phyloP scores from a whole-genome alignment of 345 rosid genomes.

The Toxicodendron radicans region DNA sequence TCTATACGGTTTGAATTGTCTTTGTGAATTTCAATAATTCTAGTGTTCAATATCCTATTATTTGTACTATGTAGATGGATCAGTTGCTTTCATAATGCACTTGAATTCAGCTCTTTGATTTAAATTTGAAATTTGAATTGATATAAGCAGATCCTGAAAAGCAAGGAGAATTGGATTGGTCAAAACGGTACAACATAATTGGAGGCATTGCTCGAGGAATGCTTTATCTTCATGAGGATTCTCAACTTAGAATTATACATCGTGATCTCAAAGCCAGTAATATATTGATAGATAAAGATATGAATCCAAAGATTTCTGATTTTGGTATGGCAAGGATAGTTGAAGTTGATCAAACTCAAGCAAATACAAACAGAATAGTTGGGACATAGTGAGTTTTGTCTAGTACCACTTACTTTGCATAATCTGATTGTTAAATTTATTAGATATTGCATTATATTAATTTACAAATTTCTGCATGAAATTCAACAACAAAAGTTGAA shows the following conservation, averaged over 20 bases:
- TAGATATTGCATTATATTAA: too few species aligned
- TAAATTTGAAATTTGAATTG: background rate
- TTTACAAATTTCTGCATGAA: background rate
- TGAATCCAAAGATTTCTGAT: conserved; percentile 24
- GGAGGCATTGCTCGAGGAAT: conserved; percentile 54
- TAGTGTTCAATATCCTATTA: background rate
- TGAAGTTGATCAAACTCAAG: conserved; percentile 39
- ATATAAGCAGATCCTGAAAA: conserved; percentile 32
- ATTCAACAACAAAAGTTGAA: background rate
- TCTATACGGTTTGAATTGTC: conserved; percentile 30
- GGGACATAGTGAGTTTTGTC: background rate
- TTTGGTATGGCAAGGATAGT: conserved; percentile 48
- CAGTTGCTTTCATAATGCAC: background rate
- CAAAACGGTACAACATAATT: conserved; percentile 46
- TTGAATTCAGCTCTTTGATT: too few species aligned
- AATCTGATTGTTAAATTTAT: background rate
- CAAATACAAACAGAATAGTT: background rate
- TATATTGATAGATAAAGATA: background rate
- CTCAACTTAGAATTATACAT: conserved; percentile 49
- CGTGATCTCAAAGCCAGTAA: conserved; percentile 50
- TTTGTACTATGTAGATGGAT: background rate
- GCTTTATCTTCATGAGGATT: conserved; percentile 57
- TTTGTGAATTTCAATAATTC: background rate
- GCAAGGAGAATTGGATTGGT: conserved; percentile 42
- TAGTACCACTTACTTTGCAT: too few species aligned